Evolutionary conservation across 169 alveolate species (phyloP), one percentile per base, ranked within the genome.

Genomic region (Babesia caballi): DNA sequence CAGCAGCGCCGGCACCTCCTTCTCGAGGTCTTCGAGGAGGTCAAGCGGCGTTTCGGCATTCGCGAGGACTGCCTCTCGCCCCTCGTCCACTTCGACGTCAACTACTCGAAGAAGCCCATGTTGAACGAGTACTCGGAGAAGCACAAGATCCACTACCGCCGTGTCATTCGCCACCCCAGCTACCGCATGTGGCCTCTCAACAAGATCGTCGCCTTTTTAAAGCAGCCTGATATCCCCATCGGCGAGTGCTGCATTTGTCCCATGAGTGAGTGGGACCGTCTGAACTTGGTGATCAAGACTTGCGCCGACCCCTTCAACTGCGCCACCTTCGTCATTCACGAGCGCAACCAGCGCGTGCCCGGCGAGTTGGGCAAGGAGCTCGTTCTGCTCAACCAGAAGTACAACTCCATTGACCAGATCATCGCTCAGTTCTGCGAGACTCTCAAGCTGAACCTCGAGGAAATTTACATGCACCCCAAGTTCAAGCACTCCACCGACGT

Each of bases 181-280:
- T 80, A 80, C 65, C 80, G 83, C 41, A 69, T 69, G 67, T 80
- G 88, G 88, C 82, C 82, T 3, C 67, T 69, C 23, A 73, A 80
- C 42, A 80, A 80, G 76, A 61, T 57, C 30, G 19, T 80, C 42
- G 53, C 82, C 32, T 80, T 54, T 53, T 51, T 80, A 36, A 67
- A 33, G 60, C 88, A 80, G 41, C 54, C 74, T 14, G 83, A 80
- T 19, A 63, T 90, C 27, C 66, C 83, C 14, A 74, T 90, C 11
- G 94, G 94, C 5, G 93, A 90, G 57, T 84, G 91, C 27, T 75
- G 90, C 35, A 82, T 90, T 17, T 90, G 91, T 30, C 94, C 94
- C 0, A 81, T 88, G 71, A 72, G 85, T 36, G 88, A 83, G 57
- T 50, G 71, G 56, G 91, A 86, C 38, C 83, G 87, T 38, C 66